Conservation (phyloP, 768 basidiomycete species). For the Podaxis sp. region DNA sequence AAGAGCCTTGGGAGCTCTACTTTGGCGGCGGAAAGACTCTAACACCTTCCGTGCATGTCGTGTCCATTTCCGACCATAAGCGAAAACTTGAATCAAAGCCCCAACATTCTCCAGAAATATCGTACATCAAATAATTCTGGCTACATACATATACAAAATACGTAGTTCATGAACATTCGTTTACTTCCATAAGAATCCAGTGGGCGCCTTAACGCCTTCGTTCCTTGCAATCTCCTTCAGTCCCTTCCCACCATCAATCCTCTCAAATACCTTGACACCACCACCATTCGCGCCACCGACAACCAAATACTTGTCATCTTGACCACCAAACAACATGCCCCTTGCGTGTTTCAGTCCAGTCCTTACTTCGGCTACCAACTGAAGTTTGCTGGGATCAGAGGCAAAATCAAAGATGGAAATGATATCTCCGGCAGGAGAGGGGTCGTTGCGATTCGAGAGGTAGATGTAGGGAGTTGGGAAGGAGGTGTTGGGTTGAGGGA, state of each 20-base stretch:
- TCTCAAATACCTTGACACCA: slow-evolving; percentile 72
- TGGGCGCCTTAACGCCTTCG: slow-evolving; percentile 42
- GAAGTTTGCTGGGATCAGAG: slow-evolving; percentile 38
- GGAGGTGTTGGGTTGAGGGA: slow-evolving; percentile 50
- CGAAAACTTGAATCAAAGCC: not conserved
- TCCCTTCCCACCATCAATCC: slow-evolving; percentile 56
- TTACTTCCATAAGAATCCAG: slow-evolving; percentile 56
- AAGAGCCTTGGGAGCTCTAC: not conserved
- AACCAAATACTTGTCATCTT: slow-evolving; percentile 58
- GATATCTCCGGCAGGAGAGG: slow-evolving; percentile 66
- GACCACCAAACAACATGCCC: slow-evolving; percentile 67
- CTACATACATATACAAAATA: slow-evolving; percentile 2
- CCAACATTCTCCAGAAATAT: not conserved
- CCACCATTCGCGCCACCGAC: slow-evolving; percentile 64
- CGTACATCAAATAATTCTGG: not conserved
- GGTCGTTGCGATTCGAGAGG: slow-evolving; percentile 74
- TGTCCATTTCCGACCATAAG: not conserved
- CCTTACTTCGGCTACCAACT: slow-evolving; percentile 60
- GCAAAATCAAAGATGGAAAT: slow-evolving; percentile 67
- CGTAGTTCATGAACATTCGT: not conserved
- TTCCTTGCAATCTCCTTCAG: slow-evolving; percentile 54
- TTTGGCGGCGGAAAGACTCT: too few relatives aligned
- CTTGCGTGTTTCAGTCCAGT: slow-evolving; percentile 72
- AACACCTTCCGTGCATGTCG: too few relatives aligned
- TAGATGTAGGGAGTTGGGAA: slow-evolving; percentile 66